Conservation (phyloP, 345 rosid genomes). For the Mercurialis annua region DNA sequence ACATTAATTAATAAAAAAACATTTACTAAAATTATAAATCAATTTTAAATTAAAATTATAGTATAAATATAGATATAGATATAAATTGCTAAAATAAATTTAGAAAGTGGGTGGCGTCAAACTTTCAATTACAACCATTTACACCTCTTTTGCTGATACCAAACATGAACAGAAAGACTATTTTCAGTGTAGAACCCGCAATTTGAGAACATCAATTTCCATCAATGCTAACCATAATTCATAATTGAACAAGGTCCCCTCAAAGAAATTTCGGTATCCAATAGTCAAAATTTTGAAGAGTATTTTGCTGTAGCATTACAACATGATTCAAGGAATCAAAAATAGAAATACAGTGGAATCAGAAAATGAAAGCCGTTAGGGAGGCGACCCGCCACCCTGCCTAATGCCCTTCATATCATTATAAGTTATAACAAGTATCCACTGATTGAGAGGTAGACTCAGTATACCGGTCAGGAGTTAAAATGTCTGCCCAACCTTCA, state of each 20-base stretch:
- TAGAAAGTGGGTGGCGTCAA: too few species aligned
- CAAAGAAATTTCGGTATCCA: background rate
- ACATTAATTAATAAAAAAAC: too few species aligned
- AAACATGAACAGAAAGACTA: background rate
- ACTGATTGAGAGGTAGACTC: background rate
- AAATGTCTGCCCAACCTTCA: background rate
- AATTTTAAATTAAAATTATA: too few species aligned
- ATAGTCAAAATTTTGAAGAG: background rate
- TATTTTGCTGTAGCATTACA: too few species aligned
- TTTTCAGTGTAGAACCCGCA: background rate
- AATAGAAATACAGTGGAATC: background rate
- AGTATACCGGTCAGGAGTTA: too few species aligned
- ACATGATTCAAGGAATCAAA: background rate
- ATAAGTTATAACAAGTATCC: background rate
- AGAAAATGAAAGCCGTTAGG: too few species aligned
- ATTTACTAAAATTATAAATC: too few species aligned
- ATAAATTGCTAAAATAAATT: too few species aligned
- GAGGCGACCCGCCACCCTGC: too few species aligned
- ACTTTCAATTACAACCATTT: too few species aligned
- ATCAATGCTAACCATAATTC: background rate
- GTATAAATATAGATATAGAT: too few species aligned
- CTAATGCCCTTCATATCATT: background rate
- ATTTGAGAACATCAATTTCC: background rate
- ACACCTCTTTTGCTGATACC: too few species aligned
- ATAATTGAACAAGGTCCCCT: background rate